A percentile compares a stretch with the other conserved stretches of the same genome.
Evolutionary conservation across 2,329 filamentous ascomycete species (phyloP).

Genomic region (Alternaria conjuncta): DNA sequence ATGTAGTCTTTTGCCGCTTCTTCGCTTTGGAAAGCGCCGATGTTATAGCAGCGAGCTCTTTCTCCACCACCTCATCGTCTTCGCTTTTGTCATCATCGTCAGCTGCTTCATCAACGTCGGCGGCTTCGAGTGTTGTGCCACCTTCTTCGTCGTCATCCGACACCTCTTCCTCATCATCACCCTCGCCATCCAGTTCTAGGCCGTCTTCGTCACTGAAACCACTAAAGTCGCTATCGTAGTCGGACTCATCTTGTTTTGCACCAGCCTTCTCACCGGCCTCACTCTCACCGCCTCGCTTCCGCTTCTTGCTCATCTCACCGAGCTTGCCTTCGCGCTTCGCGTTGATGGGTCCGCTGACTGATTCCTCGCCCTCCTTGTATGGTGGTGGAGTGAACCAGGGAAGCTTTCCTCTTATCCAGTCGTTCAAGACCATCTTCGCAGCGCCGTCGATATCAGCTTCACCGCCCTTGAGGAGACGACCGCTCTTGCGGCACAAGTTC

Average conservation of each 20-base stretch:
- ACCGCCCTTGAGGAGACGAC: slow-evolving; percentile 86
- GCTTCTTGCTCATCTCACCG: slow-evolving; percentile 81
- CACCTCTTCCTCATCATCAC: slow-evolving; percentile 28
- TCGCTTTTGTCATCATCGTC: slow-evolving; percentile 38
- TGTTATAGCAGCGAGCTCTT: slow-evolving; percentile 46
- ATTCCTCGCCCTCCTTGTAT: slow-evolving; percentile 44
- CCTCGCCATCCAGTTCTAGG: slow-evolving; percentile 25
- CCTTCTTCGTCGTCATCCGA: slow-evolving; percentile 28
- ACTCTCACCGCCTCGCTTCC: slow-evolving; percentile 64
- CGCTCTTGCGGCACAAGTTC: slow-evolving; percentile 83
- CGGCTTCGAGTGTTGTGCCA: slow-evolving; percentile 17
- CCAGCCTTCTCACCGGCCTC: slow-evolving; percentile 23
- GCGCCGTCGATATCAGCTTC: slow-evolving; percentile 94
- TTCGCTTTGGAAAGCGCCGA: slow-evolving; percentile 42
- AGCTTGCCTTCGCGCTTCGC: slow-evolving; percentile 77
- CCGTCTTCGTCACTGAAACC: slow-evolving; percentile 42
- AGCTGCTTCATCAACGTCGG: slow-evolving; percentile 24
- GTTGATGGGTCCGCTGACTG: slow-evolving; percentile 33
- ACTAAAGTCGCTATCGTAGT: slow-evolving; percentile 36
- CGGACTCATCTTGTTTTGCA: slow-evolving; percentile 20
- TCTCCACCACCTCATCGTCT: slow-evolving; percentile 41
- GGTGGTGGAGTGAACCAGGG: slow-evolving; percentile 94
- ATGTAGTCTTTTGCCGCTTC: slow-evolving; percentile 37
- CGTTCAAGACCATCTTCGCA: slow-evolving; percentile 95
- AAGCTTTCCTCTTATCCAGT: slow-evolving; percentile 93